These are phyloP conservation scores for Debaryomyces maramus DNA, from an alignment of 805 yeast species.

Conservation along the genomic window DNA sequence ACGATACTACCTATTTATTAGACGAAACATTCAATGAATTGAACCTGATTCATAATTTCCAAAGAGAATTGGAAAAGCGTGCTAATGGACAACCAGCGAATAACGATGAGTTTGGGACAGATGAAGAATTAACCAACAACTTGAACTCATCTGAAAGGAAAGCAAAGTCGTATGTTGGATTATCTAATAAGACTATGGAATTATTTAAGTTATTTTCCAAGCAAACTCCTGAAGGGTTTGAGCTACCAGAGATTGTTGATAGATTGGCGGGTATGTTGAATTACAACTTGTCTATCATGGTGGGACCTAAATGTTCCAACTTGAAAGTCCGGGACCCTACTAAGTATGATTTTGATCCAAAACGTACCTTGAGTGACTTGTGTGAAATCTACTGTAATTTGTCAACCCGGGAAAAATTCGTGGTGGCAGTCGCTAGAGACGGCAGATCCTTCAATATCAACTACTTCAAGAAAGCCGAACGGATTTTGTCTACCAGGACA, in stretches of 20 bases:
- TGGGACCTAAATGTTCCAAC: constrained; percentile 91
- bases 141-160: constrained; percentile 66
- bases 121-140: constrained; percentile 59
- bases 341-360: constrained; percentile 80
- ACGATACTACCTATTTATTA: constrained; percentile 86
- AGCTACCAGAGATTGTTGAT: constrained; percentile 86
- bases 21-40: constrained; percentile 88
- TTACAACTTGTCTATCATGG: constrained; percentile 87
- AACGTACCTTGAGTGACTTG: constrained; percentile 62
- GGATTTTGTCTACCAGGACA: constrained; percentile 59
- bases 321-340: constrained; percentile 84
- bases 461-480: constrained; percentile 69
- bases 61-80: constrained; percentile 60
- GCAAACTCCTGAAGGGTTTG: constrained; percentile 84
- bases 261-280: constrained; percentile 94
- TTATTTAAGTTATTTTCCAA: constrained; percentile 79
- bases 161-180: constrained; percentile 78
- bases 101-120: constrained; percentile 49
- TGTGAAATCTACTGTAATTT: constrained; percentile 77
- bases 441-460: constrained; percentile 79
- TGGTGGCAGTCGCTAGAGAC: constrained; percentile 82
- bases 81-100: constrained; percentile 27
- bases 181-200: constrained; percentile 79
- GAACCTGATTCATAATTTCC: constrained; percentile 72
- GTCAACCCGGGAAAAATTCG: constrained; percentile 61